These are phyloP conservation scores for Selaginella tamariscina DNA, from an alignment of 75 land plant species.

Conservation along the genomic window DNA sequence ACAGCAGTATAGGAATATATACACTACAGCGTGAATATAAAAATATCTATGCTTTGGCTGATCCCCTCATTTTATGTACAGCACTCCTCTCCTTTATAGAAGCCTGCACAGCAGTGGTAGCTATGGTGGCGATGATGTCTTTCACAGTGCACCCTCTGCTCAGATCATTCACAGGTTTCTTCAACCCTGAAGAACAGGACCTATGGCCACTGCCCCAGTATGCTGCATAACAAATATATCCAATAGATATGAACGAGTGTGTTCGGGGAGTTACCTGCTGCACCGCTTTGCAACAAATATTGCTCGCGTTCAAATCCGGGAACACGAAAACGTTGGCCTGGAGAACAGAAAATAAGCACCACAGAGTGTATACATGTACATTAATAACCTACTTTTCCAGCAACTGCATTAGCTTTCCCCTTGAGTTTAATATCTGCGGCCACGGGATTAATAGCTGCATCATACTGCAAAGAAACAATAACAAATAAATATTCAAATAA, in stretches of 20 bases:
- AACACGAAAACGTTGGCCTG: constrained; percentile 39
- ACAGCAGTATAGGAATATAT: too few relatives aligned
- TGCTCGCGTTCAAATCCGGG: constrained; percentile 39
- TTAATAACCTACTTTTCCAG: constrained; percentile 27
- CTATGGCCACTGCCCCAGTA: constrained; percentile 32
- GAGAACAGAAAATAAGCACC: not conserved
- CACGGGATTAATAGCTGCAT: constrained; percentile 33
- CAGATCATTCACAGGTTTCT: constrained; percentile 34
- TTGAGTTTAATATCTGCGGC: constrained; percentile 35
- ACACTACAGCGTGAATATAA: too few relatives aligned
- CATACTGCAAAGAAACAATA: constrained; percentile 24
- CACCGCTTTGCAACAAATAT: constrained; percentile 37
- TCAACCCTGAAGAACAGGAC: constrained; percentile 34
- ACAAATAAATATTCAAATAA: not conserved
- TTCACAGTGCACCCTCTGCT: constrained; percentile 38
- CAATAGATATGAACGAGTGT: not conserved
- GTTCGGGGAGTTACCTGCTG: constrained; percentile 25
- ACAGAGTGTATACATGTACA: not conserved
- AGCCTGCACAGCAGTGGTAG: constrained; percentile 37
- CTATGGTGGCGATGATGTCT: constrained; percentile 32
- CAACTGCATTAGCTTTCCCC: constrained; percentile 26
- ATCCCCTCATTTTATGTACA: too few relatives aligned
- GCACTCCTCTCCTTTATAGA: constrained; percentile 11
- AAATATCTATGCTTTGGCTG: too few relatives aligned
- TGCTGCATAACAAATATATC: constrained; percentile 17